phyloP scores from a whole-genome alignment of 345 rosid genomes.

The Eutrema yunnanense region DNA sequence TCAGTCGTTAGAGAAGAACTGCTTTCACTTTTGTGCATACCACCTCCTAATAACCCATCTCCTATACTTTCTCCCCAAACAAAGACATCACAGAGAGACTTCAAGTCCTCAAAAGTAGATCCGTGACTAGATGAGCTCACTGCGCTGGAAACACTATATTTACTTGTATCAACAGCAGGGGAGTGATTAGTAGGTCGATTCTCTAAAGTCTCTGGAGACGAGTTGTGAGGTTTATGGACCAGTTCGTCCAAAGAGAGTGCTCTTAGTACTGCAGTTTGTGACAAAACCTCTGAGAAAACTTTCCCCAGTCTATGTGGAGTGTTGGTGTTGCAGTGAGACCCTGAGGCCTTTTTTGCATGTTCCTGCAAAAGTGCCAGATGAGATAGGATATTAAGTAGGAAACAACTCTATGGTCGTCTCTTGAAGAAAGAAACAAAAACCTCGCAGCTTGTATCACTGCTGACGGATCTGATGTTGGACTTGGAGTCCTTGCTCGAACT shows the following conservation, averaged over 20 bases:
- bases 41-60: slow-evolving; percentile 27
- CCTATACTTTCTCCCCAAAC: slow-evolving; percentile 47
- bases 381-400: slow-evolving; percentile 4
- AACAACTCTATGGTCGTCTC: background rate
- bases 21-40: slow-evolving; percentile 23
- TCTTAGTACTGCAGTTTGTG: slow-evolving; percentile 42
- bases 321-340: slow-evolving; percentile 26
- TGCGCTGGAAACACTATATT: slow-evolving; percentile 49
- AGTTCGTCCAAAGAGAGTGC: slow-evolving; percentile 36
- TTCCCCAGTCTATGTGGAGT: slow-evolving; percentile 43
- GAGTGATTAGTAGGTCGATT: slow-evolving; percentile 30
- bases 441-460: slow-evolving; percentile 40
- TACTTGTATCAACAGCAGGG: slow-evolving; percentile 35
- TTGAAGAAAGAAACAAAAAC: slow-evolving; percentile 19
- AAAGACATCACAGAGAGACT: slow-evolving; percentile 37
- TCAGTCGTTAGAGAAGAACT: slow-evolving; percentile 29
- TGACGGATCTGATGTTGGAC: slow-evolving; percentile 32
- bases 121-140: slow-evolving; percentile 43
- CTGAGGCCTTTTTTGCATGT: slow-evolving; percentile 23
- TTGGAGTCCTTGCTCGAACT: slow-evolving; percentile 1
- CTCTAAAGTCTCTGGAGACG: slow-evolving; percentile 29
- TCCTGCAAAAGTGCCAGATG: slow-evolving; percentile 33
- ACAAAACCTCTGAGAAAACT: slow-evolving; percentile 52
- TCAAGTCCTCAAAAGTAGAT: slow-evolving; percentile 38
- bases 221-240: slow-evolving; percentile 29